phyloP scores from a whole-genome alignment of 2,329 filamentous ascomycete genomes.

The Colletotrichum navitas region DNA sequence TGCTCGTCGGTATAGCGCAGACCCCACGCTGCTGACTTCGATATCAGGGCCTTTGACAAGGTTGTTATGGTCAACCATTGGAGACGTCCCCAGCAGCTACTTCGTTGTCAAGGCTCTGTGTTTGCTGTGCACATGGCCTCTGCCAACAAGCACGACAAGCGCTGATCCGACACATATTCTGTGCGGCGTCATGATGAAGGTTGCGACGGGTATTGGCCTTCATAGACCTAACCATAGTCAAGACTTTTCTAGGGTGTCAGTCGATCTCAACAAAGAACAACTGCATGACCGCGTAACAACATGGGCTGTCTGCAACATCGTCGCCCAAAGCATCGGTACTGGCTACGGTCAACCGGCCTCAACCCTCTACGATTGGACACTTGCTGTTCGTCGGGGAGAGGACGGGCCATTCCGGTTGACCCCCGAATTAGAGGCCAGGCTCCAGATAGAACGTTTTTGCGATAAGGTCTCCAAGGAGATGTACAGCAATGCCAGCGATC shows the following conservation, averaged over 20 bases:
- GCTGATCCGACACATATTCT: conserved; percentile 86
- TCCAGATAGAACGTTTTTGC: conserved; percentile 80
- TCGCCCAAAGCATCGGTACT: conserved; percentile 84
- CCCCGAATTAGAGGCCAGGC: conserved; percentile 73
- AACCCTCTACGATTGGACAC: conserved; percentile 81
- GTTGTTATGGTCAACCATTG: conserved; percentile 82
- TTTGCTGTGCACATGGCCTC: conserved; percentile 83
- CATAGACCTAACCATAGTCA: conserved; percentile 86
- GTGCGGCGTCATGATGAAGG: conserved; percentile 88
- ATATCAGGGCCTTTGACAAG: conserved; percentile 77
- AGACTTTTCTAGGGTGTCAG: conserved; percentile 82
- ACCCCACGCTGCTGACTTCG: conserved; percentile 74
- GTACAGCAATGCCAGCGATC: conserved; percentile 82
- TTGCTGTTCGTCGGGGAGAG: conserved; percentile 71
- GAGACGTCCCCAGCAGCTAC: conserved; percentile 82
- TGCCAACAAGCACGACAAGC: conserved; percentile 84
- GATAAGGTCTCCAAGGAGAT: conserved; percentile 84
- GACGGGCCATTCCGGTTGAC: conserved; percentile 70
- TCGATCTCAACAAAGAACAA: conserved; percentile 83
- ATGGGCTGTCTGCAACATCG: conserved; percentile 89
- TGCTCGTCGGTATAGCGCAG: conserved; percentile 75
- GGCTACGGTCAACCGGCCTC: conserved; percentile 86
- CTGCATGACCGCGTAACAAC: conserved; percentile 83
- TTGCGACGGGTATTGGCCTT: conserved; percentile 84
- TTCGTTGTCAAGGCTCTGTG: conserved; percentile 86